Conservation (phyloP, 2,329 filamentous ascomycete genomes). For the Ceratocystis variospora region DNA sequence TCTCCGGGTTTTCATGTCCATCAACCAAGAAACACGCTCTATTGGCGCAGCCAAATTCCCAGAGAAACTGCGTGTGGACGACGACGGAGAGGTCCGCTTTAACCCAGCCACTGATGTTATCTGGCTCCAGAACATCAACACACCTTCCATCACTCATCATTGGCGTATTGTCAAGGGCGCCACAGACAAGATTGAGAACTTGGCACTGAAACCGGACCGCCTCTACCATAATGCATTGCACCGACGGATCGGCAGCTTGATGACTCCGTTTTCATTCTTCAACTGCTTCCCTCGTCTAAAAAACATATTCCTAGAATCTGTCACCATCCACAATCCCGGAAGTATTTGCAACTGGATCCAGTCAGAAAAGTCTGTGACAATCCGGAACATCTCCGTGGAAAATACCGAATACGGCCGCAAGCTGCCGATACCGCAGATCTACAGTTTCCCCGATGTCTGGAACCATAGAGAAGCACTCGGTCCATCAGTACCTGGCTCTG, state of each 20-base stretch:
- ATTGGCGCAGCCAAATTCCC: conserved; percentile 10
- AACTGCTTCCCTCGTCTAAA: conserved; percentile 10
- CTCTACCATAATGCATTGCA: background rate
- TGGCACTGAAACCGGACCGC: background rate
- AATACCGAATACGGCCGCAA: background rate
- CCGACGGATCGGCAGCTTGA: background rate
- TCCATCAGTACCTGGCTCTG: conserved; percentile 1
- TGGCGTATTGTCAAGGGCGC: background rate
- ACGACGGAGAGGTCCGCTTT: conserved; percentile 3
- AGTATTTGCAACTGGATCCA: conserved; percentile 11
- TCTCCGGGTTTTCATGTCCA: conserved; percentile 13
- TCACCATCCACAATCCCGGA: background rate
- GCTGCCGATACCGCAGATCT: background rate
- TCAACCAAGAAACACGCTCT: conserved; percentile 9
- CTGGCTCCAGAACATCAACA: background rate
- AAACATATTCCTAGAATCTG: conserved; percentile 13
- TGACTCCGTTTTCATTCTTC: conserved; percentile 3
- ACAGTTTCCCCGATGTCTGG: conserved; percentile 9
- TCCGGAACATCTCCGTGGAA: conserved; percentile 11
- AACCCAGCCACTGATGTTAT: conserved; percentile 11
- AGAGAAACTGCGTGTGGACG: background rate
- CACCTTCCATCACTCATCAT: too few species aligned
- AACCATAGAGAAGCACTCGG: background rate
- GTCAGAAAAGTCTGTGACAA: conserved; percentile 7
- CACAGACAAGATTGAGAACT: conserved; percentile 11